A percentile compares a stretch with the other conserved stretches of the same genome.
phyloP scores from a whole-genome alignment of 768 basidiomycete genomes.

The Pulveroboletus ravenelii region DNA sequence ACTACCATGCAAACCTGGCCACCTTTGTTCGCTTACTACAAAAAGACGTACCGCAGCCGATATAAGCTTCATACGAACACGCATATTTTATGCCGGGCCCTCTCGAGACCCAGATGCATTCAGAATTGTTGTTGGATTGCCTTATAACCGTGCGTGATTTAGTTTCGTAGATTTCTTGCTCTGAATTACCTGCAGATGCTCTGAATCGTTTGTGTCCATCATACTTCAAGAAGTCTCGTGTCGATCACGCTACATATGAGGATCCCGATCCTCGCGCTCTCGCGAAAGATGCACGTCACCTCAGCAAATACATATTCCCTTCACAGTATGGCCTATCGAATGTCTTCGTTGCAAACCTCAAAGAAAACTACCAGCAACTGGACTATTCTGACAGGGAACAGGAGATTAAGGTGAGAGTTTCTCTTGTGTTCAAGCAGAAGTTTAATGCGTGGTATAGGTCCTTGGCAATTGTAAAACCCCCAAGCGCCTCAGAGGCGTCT shows the following conservation, averaged over 20 bases:
- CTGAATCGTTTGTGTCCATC: constrained; percentile 54
- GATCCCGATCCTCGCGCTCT: constrained; percentile 47
- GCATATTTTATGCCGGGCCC: constrained; percentile 68
- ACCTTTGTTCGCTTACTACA: constrained; percentile 3
- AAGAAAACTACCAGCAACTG: constrained; percentile 34
- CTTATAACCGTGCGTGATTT: constrained; percentile 52
- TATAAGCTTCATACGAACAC: constrained; percentile 47
- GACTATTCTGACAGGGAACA: constrained; percentile 59
- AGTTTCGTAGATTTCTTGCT: not conserved
- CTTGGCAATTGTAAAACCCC: constrained; percentile 65
- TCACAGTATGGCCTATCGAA: constrained; percentile 66
- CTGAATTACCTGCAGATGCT: constrained; percentile 44
- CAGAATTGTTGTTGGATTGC: constrained; percentile 58
- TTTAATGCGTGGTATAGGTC: constrained; percentile 15
- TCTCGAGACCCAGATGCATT: constrained; percentile 45
- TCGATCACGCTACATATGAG: constrained; percentile 27
- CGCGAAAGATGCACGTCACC: constrained; percentile 50
- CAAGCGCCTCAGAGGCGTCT: constrained; percentile 54
- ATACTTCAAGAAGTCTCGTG: constrained; percentile 32
- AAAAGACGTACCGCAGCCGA: constrained; percentile 45
- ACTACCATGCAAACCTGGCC: not conserved
- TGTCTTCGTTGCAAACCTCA: constrained; percentile 29
- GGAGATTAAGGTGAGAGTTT: constrained; percentile 58
- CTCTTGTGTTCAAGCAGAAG: not conserved
- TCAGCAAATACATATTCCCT: constrained; percentile 84